Percentiles rank a stretch among this genome's conserved stretches.
phyloP scores from a whole-genome alignment of 2,329 filamentous ascomycete genomes.

The Bertia moriformis region DNA sequence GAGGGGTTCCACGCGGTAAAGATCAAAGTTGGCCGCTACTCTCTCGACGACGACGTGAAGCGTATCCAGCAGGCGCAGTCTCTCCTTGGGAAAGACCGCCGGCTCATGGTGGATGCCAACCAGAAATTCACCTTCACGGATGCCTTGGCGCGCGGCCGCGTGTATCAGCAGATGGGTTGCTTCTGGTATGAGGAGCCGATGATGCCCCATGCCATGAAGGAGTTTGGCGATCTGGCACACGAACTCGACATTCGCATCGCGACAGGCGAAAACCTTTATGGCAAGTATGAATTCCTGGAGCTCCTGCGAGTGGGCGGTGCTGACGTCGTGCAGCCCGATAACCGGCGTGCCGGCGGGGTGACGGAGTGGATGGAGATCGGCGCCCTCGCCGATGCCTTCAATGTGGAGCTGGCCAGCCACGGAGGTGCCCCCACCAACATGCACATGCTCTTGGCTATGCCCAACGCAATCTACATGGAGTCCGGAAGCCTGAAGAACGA shows the following conservation, averaged over 20 bases:
- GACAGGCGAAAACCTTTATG: neutral
- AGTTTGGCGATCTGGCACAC: neutral
- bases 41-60: neutral
- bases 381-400: neutral
- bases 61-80: neutral
- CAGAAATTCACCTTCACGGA: neutral
- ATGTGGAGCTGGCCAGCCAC: neutral
- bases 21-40: neutral
- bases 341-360: neutral
- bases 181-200: neutral
- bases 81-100: neutral
- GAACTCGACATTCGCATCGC: neutral
- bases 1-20: neutral
- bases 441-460: neutral
- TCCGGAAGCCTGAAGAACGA: no score
- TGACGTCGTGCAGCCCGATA: neutral
- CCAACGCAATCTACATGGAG: neutral
- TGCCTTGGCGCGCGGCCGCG: neutral
- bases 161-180: neutral
- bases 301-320: neutral
- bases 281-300: neutral
- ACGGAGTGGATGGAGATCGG: neutral
- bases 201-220: neutral
- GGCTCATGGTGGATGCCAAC: neutral
- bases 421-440: neutral